Evolutionary conservation across 441 rosid species (phyloP).

Genomic region (Syzygium malaccense): DNA sequence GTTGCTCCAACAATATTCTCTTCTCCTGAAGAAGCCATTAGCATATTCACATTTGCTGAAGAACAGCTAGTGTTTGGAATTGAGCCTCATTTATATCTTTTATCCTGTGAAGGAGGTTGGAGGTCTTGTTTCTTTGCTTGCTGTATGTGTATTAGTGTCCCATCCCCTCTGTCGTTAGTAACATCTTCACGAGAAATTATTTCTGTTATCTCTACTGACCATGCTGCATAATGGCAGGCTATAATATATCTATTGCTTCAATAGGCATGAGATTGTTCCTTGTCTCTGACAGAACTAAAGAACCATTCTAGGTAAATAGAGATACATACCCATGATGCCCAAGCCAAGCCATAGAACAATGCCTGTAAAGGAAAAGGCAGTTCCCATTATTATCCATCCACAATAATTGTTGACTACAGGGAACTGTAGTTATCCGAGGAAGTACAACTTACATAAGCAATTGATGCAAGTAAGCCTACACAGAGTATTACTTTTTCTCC

Average conservation of each 20-base stretch:
- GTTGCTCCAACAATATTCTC: background rate
- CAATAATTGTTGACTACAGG: background rate
- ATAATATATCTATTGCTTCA: background rate
- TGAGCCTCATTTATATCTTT: background rate
- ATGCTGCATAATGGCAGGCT: background rate
- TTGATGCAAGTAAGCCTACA: background rate
- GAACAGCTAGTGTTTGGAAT: background rate
- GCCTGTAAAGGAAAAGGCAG: background rate
- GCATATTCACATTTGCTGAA: background rate
- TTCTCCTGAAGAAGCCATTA: background rate
- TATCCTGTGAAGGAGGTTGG: background rate
- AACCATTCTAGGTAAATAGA: background rate
- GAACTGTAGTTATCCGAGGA: background rate
- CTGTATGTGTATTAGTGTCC: background rate
- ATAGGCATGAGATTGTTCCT: background rate
- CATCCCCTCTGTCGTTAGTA: background rate
- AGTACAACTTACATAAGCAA: background rate
- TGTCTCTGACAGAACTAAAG: background rate
- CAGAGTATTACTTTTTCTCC: background rate
- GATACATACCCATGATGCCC: background rate
- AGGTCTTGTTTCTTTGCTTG: background rate
- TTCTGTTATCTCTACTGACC: background rate
- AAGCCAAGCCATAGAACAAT: background rate
- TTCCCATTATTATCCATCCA: background rate
- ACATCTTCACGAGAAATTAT: background rate